Evolutionary conservation across 805 yeast genomes (phyloP), one percentile per base, ranked within the genome.

Genomic region (Nakazawaea sp.): DNA sequence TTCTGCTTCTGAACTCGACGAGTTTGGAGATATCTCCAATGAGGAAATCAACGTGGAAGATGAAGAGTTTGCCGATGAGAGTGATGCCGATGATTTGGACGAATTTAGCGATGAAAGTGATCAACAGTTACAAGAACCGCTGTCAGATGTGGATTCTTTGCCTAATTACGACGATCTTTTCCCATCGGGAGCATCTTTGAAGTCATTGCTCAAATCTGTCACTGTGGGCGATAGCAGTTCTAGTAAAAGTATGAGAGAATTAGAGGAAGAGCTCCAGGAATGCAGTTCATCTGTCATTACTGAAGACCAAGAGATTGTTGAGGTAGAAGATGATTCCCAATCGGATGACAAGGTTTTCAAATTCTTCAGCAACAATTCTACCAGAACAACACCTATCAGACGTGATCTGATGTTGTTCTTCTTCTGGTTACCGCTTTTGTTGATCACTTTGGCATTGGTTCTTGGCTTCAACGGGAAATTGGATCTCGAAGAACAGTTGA

Each of bases 321-420:
- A 7, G 7, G 24, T 8, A 21, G 24, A 21, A 21, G 10, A 21
- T 10, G 24, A 21, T 21, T 8, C 10, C 23, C 27, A 35, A 30
- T 16, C 25, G 30, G 43, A 42, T 34, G 46, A 49, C 46, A 23
- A 42, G 49, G 13, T 49, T 4, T 38, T 36, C 33, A 35, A 36
- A 15, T 38, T 41, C 23, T 38, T 41, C 57, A 24, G 55, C 48
- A 42, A 52, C 48, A 37, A 45, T 51, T 16, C 40, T 37, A 10
- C 56, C 61, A 67, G 70, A 5, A 50, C 73, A 18, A 72, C 70
- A 47, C 61, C 75, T 0, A 62, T 73, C 26, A 68, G 66, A 48
- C 82, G 86, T 50, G 97, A 89, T 58, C 81, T 75, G 51, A 81
- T 87, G 85, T 66, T 89, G 45, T 61, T 86, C 43, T 85, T 89